Evolutionary conservation across 1,284 basidiomycete species (phyloP).

Genomic region (Moniliophthora roreri): DNA sequence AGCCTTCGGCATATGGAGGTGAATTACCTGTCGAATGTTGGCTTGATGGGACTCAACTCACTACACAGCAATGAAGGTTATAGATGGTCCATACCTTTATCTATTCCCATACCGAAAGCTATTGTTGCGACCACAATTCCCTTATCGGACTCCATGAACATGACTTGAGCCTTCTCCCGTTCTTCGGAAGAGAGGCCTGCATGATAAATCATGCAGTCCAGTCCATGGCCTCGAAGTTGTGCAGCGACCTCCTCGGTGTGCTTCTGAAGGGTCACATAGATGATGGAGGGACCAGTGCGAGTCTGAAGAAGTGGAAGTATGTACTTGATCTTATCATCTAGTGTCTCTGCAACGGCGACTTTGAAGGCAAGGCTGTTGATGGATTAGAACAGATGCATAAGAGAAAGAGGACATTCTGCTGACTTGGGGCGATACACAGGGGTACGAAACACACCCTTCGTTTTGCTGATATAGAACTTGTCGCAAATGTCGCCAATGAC

Average conservation of each 20-base stretch:
- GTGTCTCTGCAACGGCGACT: conserved; percentile 46
- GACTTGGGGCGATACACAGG: conserved; percentile 43
- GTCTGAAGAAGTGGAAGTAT: conserved; percentile 46
- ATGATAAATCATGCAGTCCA: conserved; percentile 61
- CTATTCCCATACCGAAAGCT: conserved; percentile 63
- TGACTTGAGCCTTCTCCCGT: conserved; percentile 53
- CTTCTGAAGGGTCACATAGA: conserved; percentile 70
- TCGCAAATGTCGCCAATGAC: conserved; percentile 68
- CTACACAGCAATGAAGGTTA: neutral
- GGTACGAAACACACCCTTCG: conserved; percentile 39
- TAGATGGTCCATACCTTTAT: conserved; percentile 17
- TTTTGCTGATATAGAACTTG: conserved; percentile 47
- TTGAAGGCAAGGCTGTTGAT: conserved; percentile 53
- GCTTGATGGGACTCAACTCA: neutral
- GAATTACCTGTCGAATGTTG: conserved; percentile 51
- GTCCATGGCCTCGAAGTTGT: conserved; percentile 42
- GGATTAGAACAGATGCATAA: neutral
- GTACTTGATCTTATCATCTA: conserved; percentile 38
- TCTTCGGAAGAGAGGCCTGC: conserved; percentile 62
- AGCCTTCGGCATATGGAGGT: conserved; percentile 67
- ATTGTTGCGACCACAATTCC: conserved; percentile 71
- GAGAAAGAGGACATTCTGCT: neutral
- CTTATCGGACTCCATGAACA: conserved; percentile 64
- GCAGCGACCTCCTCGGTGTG: conserved; percentile 64
- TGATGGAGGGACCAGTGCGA: conserved; percentile 54